Evolutionary conservation across 371 early-diverging fungal genomes (phyloP), one percentile per base, ranked within the genome.

Genomic region (Entomophthora muscae): DNA sequence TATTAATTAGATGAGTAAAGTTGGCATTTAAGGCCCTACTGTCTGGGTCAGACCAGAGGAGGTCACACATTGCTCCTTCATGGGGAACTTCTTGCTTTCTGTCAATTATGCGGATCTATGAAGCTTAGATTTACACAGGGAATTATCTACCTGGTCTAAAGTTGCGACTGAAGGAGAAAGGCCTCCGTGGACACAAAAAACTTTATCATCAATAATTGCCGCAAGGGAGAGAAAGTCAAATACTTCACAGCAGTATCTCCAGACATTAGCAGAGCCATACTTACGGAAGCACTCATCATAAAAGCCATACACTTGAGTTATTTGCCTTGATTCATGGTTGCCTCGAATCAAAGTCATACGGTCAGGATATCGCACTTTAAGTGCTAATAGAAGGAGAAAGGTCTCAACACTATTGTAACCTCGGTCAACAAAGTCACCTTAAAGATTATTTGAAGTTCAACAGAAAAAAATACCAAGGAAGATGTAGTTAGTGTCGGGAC

Each of bases 1-100:
- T 76, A 67, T 27, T 57, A 10, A 33, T 7, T 21, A 65, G 66
- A 30, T n/a, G 21, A 52, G 13, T 23, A 57, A 53, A 58, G 60
- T n/a, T 3, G 30, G 10, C 13, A 17, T 24, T 12, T 54, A 32
- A 62, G 3, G 64, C 52, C 32, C 69, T 73, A 79, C 86, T 85
- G 67, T 99, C 98, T 17, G 99, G 99, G 77, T 99, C 99, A 24
- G 95, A 93, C 99, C 99, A 99, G 32, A 99, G 76, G 63, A 99
- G 71, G 69, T 99, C 99, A 68, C 97, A 95, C 95, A 97, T 95
- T 13, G 93, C 89, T 32, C 99, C 99, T 67, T 95, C 93, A 71
- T 98, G 98, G 32, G 99, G 99, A 2, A 98, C 93, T 75, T 99
- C 99, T 71, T 94, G 91, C 73, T 93, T 93, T 66, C 99, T 77